Evolutionary conservation across 208 protist genomes (phyloP), one percentile per base, ranked within the genome.

Genomic region (Crithidia bombi): DNA sequence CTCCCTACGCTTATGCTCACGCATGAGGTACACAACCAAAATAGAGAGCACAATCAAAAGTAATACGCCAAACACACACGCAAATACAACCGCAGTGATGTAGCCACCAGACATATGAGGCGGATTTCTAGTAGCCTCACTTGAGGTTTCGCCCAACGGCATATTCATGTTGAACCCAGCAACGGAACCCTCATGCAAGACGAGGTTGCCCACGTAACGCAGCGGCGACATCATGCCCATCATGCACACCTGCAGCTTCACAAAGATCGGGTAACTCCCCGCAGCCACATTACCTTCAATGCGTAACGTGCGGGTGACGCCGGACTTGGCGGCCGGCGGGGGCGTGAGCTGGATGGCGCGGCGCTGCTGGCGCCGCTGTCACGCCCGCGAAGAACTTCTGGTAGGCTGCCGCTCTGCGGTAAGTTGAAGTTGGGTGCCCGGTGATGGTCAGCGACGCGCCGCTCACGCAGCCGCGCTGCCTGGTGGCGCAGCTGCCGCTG

Each of bases 381-480:
- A 70, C 59, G 51, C 73, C 62, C 26, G 80, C 54, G 19, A 67
- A 57, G 50, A 83, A 66, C 51, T 39, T 49, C 58, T 83, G 76
- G 69, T 80, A 73, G 32, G 23, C 25, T 28, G n/a, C n/a, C 26
- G 49, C 17, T 14, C 28, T 28, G 25, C 58, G 66, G 47, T 32
- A 39, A 43, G 69, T 83, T 80, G 66, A 83, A 83, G 66, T 63
- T 35, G 26, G 70, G 54, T 19, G 69, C 46, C 79, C 69, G 6
- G 5, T 30, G 50, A 85, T 57, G 19, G 47, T 70, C 49, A 85
- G 30, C 14, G 33, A 11, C 15, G 75, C 54, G 15, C 70, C 75
- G 65, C 14, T 64, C 32, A 61, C 58, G 69, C 79, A 85, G 69
- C 12, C 5, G 25, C 33, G 70, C 70, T 81, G 70, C n/a, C 36